phyloP scores from a whole-genome alignment of 257 asterid species.

The Solanum appendiculatum region DNA sequence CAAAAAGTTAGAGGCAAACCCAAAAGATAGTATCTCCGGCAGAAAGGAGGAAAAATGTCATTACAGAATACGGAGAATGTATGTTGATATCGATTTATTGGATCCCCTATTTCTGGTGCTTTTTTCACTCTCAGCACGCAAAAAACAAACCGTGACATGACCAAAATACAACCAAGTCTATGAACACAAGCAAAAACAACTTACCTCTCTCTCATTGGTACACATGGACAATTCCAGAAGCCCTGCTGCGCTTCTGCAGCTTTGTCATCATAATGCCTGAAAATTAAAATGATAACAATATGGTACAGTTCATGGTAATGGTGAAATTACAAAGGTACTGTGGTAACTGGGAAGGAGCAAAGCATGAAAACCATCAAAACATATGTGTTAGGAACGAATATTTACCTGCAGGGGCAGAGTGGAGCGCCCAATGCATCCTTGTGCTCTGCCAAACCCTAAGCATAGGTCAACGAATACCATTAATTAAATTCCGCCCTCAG shows the following conservation, averaged over 20 bases:
- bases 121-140: background rate
- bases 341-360: background rate
- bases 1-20: background rate
- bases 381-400: background rate
- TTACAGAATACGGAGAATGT: background rate
- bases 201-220: constrained; percentile 73
- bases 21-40: background rate
- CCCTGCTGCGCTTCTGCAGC: constrained; percentile 94
- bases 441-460: constrained; percentile 95
- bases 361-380: background rate
- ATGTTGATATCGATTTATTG: background rate
- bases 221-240: constrained; percentile 90
- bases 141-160: background rate
- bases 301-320: background rate
- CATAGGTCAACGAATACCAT: constrained; percentile 8
- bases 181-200: background rate
- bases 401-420: constrained; percentile 89
- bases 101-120: background rate
- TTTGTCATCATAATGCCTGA: constrained; percentile 83
- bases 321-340: background rate
- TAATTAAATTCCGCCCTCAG: background rate
- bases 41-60: background rate
- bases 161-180: background rate
- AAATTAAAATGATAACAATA: background rate
- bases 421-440: constrained; percentile 95